Percentiles rank a stretch among this genome's conserved stretches.
Conservation (phyloP, 2,329 filamentous ascomycete species). For the Neopestalotiopsis clavispora region DNA sequence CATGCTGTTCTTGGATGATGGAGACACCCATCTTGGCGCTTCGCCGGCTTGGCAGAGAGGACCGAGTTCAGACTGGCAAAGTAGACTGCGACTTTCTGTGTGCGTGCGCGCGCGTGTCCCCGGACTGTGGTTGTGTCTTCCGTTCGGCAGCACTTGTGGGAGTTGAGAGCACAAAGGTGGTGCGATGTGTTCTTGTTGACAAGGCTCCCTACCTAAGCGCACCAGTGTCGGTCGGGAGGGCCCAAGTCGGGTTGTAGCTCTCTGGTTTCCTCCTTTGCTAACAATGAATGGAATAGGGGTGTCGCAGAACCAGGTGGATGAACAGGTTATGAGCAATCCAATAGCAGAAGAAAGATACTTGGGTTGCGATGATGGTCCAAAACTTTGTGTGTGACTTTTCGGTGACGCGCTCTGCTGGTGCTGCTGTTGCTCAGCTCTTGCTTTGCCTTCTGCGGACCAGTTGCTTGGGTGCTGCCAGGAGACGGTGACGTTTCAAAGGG, state of each 20-base stretch:
- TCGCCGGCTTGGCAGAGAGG: constrained; percentile 23
- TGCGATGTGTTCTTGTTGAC: neutral
- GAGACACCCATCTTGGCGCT: constrained; percentile 77
- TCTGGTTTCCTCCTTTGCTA: neutral
- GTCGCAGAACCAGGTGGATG: neutral
- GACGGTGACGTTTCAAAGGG: constrained; percentile 11
- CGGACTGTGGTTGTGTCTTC: neutral
- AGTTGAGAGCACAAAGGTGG: neutral
- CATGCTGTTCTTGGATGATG: constrained; percentile 82
- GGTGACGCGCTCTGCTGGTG: neutral
- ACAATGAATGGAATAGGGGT: constrained; percentile 2
- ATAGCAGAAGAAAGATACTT: neutral
- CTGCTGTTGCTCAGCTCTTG: no score
- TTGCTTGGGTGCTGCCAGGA: neutral
- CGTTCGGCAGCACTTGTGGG: neutral
- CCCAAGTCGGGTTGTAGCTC: neutral
- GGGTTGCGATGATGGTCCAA: neutral
- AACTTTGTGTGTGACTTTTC: neutral
- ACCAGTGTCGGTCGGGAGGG: neutral
- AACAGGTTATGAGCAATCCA: neutral
- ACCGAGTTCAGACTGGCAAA: neutral
- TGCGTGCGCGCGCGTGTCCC: neutral
- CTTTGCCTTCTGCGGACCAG: neutral
- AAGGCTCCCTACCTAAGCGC: neutral
- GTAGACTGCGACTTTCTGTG: neutral